These are phyloP conservation scores for grape (Vitis vinifera) DNA, from an alignment of 164 flowering plant species.

Conservation along the genomic window DNA sequence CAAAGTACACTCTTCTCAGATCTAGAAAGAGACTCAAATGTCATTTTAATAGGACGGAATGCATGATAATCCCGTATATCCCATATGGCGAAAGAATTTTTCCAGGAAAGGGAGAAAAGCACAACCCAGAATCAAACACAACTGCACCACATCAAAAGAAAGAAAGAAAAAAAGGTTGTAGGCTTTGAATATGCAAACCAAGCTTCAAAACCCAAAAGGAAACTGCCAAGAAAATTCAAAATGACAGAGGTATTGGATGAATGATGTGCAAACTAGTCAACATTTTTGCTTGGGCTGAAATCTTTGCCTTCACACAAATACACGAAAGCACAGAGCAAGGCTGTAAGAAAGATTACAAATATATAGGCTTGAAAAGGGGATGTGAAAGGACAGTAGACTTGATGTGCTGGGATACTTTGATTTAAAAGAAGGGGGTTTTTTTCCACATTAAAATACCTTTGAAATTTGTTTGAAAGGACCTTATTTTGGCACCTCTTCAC, in stretches of 20 bases:
- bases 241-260: not conserved
- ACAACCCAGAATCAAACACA: not conserved
- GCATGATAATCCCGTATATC: too few relatives aligned
- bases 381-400: not conserved
- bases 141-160: not conserved
- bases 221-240: not conserved
- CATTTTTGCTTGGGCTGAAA: not conserved
- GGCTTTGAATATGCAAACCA: not conserved
- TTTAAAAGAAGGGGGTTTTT: too few relatives aligned
- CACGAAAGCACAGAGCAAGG: constrained; percentile 5
- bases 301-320: constrained; percentile 10
- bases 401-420: too few relatives aligned
- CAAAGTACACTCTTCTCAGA: too few relatives aligned
- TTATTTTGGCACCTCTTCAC: too few relatives aligned
- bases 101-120: not conserved
- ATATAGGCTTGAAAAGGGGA: constrained; percentile 5
- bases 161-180: too few relatives aligned
- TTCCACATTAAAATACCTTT: too few relatives aligned
- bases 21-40: too few relatives aligned
- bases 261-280: not conserved
- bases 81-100: too few relatives aligned
- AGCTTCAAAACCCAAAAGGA: not conserved
- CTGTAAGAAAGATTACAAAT: constrained; percentile 7
- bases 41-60: too few relatives aligned
- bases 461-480: too few relatives aligned